Conservation (phyloP, 2,329 filamentous ascomycete species). For the Aspergillus sojae region DNA sequence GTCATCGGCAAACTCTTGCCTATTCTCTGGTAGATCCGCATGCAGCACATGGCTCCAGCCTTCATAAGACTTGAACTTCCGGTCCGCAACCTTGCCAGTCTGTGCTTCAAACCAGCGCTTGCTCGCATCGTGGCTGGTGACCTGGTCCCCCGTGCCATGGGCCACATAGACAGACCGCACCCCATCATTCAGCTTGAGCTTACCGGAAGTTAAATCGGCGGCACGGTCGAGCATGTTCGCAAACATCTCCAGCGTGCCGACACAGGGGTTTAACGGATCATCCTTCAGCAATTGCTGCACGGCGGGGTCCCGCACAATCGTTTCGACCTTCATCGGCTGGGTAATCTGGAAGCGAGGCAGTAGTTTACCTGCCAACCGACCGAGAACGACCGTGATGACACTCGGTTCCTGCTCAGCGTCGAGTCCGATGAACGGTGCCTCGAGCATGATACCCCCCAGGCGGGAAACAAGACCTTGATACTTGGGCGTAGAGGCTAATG, state of each 20-base stretch:
- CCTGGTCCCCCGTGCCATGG: conserved; percentile 10
- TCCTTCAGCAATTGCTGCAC: conserved; percentile 7
- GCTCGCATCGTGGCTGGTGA: conserved; percentile 11
- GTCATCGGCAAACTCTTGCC: neutral
- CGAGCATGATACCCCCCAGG: neutral
- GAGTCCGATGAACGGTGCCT: neutral
- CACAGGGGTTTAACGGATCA: neutral
- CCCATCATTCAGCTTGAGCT: neutral
- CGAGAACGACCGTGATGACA: neutral
- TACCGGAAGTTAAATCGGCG: neutral
- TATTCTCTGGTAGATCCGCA: conserved; percentile 8
- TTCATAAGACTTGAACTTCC: conserved; percentile 8
- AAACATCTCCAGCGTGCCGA: neutral
- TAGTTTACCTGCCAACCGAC: neutral
- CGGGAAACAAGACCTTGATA: neutral
- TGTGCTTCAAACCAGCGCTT: conserved; percentile 12
- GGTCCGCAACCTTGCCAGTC: conserved; percentile 4
- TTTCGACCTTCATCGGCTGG: conserved; percentile 9
- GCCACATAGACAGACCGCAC: conserved; percentile 12
- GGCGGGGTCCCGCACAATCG: conserved; percentile 10
- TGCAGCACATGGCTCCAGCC: conserved; percentile 14
- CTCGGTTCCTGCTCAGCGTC: neutral
- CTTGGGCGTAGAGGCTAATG: neutral
- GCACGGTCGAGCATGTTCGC: neutral
- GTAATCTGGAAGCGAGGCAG: conserved; percentile 10